Evolutionary conservation across 129 eudicot genomes (phyloP), one percentile per base, ranked within the genome.

Genomic region (Flaveria ramosissima): DNA sequence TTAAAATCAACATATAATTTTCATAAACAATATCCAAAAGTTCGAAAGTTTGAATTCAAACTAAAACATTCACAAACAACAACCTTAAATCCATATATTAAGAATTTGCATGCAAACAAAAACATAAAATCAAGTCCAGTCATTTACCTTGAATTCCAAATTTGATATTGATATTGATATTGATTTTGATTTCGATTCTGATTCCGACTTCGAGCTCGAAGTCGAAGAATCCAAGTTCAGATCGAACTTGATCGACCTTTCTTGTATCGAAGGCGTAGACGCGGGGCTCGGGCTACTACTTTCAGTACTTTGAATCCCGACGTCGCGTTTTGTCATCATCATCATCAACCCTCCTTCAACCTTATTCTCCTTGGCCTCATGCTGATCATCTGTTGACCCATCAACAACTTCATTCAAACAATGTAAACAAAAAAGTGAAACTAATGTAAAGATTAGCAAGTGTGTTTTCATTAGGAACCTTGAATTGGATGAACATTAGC

Each of bases 211-310:
- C 0, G 71, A 83, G 76, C 78, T 88, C 16, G 93, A 86, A 74
- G 48, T 75, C 19, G 90, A 83, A 17, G 92, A 85, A 77, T 86
- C 89, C n/a, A 57, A 73, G 52, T 62, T 63, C 61, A 66, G 45
- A 50, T 65, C 26, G 73, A 43, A 74, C 56, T 83, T 90, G 21
- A 84, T 82, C 17, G 86, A 20, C 66, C 90, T 84, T 56, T 88
- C 93, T 82, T 85, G 79, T 41, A 86, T 86, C 2, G 92, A 85
- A 74, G 96, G 90, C 26, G 92, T 88, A 14, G 85, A 76, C 46
- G 78, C 75, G 4, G 95, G 84, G 73, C 95, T 85, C 11, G 67
- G 80, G 41, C 87, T 81, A 8, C 86, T 86, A 39, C 77, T 78
- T 2, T 79, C 52, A 17, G 82, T 79, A 84, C 87, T 91, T 56